Evolutionary conservation across 441 rosid species (phyloP), one percentile per base, ranked within the genome.

Genomic region (Populus hybrid): DNA sequence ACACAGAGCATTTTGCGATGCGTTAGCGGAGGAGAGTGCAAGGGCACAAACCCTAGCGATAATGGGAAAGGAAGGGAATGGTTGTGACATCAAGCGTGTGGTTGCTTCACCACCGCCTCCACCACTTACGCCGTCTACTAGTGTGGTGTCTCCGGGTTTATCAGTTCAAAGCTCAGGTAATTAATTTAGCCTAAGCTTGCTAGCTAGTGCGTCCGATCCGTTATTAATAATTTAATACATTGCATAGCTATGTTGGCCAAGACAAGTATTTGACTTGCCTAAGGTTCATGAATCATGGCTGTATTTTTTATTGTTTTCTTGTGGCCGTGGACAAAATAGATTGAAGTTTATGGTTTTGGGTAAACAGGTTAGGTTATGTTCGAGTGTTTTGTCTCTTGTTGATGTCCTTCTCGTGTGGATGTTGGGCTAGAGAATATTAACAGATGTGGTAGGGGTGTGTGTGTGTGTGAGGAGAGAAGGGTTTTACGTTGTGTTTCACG

Each of bases 1-100:
- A 18, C 96, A 91, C 74, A 80, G 94, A 67, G 94, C 92, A 21
- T 90, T 91, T 74, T 91, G 94, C 65, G 91, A 91, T 74, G 96
- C 90, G 23, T 83, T 91, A 70, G 91, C 93, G 59, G 91, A 85
- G 83, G 96, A 91, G 88, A 85, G 89, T 74, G 84, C 85, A 23
- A 90, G 89, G 75, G 77, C 87, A 1, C 85, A 83, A 57, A 81
- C 82, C 72, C 74, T 74, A 71, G 75, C 42, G 18, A 40, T 70
- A 59, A 67, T 75, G 67, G 63, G 65, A 7, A 36, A 46, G 7
- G 80, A 59, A 26, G 78, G 72, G 28, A 74, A 72, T 40, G 82
- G 40, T 0, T 71, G 61, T n/a, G 74, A 26, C 65, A 30, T 32
- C 65, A 53, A 63, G 40, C 53, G 53, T 30, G 83, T 74, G 81